Conservation (phyloP, 495 filamentous ascomycete genomes). For the Penicillium bialowiezense region DNA sequence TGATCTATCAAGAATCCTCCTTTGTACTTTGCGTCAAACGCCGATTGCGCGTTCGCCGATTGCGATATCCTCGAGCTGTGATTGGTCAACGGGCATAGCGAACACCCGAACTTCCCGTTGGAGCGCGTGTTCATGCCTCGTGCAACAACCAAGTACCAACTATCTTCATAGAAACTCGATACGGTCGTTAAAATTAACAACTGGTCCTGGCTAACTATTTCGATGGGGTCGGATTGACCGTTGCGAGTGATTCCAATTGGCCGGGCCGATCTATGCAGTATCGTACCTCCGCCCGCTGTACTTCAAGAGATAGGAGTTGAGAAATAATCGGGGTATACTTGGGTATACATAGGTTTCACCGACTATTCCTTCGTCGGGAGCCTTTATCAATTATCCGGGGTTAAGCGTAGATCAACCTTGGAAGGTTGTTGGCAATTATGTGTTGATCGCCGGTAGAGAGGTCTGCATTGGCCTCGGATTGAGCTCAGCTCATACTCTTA, state of each 20-base stretch:
- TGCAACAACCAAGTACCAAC: not conserved
- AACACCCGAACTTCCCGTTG: not conserved
- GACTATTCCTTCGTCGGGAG: not conserved
- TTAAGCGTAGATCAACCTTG: not conserved
- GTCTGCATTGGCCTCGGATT: not conserved
- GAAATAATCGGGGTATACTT: too few species aligned
- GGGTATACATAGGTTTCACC: not conserved
- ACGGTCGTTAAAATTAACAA: too few species aligned
- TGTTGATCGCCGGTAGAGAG: not conserved
- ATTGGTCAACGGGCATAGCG: not conserved
- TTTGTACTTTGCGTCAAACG: not conserved
- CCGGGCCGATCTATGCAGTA: too few species aligned
- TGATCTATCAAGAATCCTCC: not conserved
- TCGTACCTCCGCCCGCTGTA: not conserved
- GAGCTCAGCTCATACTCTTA: not conserved
- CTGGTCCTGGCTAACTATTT: not conserved
- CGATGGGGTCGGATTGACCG: not conserved
- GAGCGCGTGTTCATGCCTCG: not conserved
- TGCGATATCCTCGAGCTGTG: not conserved
- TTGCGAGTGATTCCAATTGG: not conserved
- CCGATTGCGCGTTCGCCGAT: constrained; percentile 3
- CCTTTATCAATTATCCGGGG: not conserved
- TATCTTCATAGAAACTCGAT: not conserved
- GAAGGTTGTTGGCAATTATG: not conserved
- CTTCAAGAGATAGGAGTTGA: not conserved